Evolutionary conservation across 2,329 filamentous ascomycete species (phyloP).

Genomic region (Drechslerella coelobrocha): DNA sequence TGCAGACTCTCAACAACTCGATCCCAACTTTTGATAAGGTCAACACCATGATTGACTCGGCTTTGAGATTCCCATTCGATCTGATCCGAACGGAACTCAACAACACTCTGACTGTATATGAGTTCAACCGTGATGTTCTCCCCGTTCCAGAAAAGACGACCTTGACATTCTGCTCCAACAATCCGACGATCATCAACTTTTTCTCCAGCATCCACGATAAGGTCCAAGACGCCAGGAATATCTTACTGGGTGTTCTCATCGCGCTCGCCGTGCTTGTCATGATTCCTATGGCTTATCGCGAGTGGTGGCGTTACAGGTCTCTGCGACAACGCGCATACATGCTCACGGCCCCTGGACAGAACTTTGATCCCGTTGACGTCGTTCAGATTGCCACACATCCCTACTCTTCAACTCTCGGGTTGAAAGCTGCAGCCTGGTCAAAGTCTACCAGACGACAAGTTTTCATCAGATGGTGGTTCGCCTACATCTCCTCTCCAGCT

Average conservation of each 20-base stretch:
- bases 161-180: slow-evolving; percentile 86
- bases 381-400: slow-evolving; percentile 87
- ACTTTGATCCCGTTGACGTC: slow-evolving; percentile 80
- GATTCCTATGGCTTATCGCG: slow-evolving; percentile 78
- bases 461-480: slow-evolving; percentile 79
- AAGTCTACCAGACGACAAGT: slow-evolving; percentile 70
- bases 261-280: slow-evolving; percentile 75
- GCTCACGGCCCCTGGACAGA: slow-evolving; percentile 66
- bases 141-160: slow-evolving; percentile 82
- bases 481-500: slow-evolving; percentile 83
- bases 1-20: slow-evolving; percentile 75
- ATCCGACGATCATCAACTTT: slow-evolving; percentile 80
- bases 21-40: slow-evolving; percentile 85
- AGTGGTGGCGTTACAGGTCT: slow-evolving; percentile 76
- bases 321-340: slow-evolving; percentile 74
- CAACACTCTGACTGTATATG: slow-evolving; percentile 73
- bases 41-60: slow-evolving; percentile 73
- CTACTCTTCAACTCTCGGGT: slow-evolving; percentile 73
- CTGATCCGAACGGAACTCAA: slow-evolving; percentile 73
- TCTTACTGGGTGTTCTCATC: slow-evolving; percentile 77
- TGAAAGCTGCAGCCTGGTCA: slow-evolving; percentile 73
- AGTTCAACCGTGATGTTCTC: slow-evolving; percentile 78
- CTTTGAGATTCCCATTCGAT: slow-evolving; percentile 80
- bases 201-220: slow-evolving; percentile 75
- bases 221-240: slow-evolving; percentile 72